Conservation (phyloP, 2,329 filamentous ascomycete species). For the Penicillium sp. region DNA sequence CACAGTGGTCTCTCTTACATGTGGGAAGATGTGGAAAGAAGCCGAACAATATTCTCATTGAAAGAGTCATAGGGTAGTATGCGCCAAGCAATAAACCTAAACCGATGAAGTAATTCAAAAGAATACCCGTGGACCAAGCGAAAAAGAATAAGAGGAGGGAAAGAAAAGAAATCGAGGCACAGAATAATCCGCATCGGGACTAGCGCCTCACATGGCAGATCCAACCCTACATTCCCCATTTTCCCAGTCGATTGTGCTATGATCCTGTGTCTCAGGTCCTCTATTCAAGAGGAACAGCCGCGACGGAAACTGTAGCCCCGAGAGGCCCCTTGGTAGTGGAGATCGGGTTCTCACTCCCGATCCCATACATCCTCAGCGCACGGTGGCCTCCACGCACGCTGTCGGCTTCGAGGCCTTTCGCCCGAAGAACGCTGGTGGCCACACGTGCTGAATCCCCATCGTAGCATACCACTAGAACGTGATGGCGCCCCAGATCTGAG, state of each 20-base stretch:
- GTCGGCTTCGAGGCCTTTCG: slow-evolving; percentile 42
- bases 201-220: slow-evolving; percentile 12
- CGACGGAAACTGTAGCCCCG: slow-evolving; percentile 14
- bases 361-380: slow-evolving; percentile 22
- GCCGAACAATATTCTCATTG: not conserved
- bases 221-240: slow-evolving; percentile 15
- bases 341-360: slow-evolving; percentile 16
- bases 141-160: not conserved
- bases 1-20: not conserved
- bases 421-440: slow-evolving; percentile 47
- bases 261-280: not conserved
- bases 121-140: not conserved
- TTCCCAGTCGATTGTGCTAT: not conserved
- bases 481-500: slow-evolving; percentile 23
- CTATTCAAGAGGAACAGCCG: slow-evolving; percentile 15
- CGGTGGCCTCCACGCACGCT: slow-evolving; percentile 40
- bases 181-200: slow-evolving; percentile 6
- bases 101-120: not conserved
- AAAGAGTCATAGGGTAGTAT: slow-evolving; percentile 7
- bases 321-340: slow-evolving; percentile 6
- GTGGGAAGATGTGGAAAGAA: too few relatives aligned
- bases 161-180: not conserved
- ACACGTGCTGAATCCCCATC: slow-evolving; percentile 49
- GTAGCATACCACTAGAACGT: slow-evolving; percentile 46
- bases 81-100: not conserved